Percentiles rank a stretch among this genome's conserved stretches.
phyloP scores from a whole-genome alignment of 2,329 filamentous ascomycete genomes.

The Sphaerostilbella broomeana region DNA sequence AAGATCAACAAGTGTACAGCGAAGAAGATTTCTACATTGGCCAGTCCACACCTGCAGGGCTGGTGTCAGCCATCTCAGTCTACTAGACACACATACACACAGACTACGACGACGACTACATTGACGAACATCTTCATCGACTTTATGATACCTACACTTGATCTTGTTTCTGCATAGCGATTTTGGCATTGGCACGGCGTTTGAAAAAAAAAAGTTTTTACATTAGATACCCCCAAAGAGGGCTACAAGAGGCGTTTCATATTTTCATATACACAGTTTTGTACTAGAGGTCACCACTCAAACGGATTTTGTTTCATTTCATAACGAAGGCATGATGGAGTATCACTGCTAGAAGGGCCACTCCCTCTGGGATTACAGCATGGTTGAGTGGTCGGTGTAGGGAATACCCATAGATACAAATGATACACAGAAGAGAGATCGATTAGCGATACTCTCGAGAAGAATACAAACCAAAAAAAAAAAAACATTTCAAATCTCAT shows the following conservation, averaged over 20 bases:
- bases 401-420: background rate
- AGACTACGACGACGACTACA: constrained; percentile 1
- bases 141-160: constrained; percentile 6
- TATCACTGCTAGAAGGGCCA: background rate
- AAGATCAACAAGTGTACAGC: constrained; percentile 40
- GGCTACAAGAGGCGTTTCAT: background rate
- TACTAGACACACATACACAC: too few relatives aligned
- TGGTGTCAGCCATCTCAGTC: constrained; percentile 51
- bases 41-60: constrained; percentile 41
- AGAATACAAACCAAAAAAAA: background rate
- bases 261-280: constrained; percentile 10
- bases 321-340: too few relatives aligned
- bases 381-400: background rate
- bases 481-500: background rate
- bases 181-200: constrained; percentile 10
- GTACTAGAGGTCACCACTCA: constrained; percentile 4
- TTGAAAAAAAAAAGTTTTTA: constrained; percentile 3
- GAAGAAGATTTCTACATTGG: constrained; percentile 47
- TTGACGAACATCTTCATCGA: background rate
- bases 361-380: too few relatives aligned
- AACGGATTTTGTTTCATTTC: too few relatives aligned
- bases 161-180: constrained; percentile 6
- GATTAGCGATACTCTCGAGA: background rate
- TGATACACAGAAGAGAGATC: background rate
- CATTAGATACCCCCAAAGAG: constrained; percentile 8